Conservation (phyloP, 768 basidiomycete genomes). For the Saitozyma sp. region DNA sequence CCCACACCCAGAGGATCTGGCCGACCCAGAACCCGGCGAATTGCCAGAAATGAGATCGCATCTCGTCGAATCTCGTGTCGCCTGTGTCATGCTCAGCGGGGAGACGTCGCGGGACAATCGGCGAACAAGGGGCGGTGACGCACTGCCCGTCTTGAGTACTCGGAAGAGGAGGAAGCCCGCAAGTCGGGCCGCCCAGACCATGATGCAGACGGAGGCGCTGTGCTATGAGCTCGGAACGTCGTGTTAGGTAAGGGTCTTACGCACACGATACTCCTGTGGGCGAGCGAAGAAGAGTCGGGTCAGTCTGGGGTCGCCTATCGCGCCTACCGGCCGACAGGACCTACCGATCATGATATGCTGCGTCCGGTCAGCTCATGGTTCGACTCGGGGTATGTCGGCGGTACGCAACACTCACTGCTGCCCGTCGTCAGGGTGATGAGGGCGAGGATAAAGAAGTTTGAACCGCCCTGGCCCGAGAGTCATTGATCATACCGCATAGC, state of each 20-base stretch:
- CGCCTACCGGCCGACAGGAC: constrained; percentile 13
- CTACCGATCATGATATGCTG: constrained; percentile 59
- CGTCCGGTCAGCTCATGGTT: neutral
- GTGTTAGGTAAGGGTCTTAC: constrained; percentile 31
- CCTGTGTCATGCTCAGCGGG: constrained; percentile 10
- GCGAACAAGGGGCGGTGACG: constrained; percentile 7
- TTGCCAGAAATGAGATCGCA: constrained; percentile 66
- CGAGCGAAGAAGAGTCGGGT: neutral
- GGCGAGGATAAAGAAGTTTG: constrained; percentile 69
- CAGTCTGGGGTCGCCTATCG: neutral
- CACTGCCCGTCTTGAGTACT: constrained; percentile 66
- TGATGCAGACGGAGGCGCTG: constrained; percentile 58
- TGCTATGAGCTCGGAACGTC: neutral
- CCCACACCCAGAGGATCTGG: constrained; percentile 64
- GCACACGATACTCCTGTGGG: constrained; percentile 26
- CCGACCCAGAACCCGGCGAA: constrained; percentile 65
- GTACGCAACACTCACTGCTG: constrained; percentile 51
- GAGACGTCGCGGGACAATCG: neutral
- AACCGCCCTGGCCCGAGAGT: constrained; percentile 54
- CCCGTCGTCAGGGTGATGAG: constrained; percentile 65
- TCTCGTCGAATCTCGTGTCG: constrained; percentile 68
- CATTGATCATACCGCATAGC: neutral
- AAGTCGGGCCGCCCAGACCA: constrained; percentile 66
- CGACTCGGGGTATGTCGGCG: neutral
- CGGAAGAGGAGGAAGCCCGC: constrained; percentile 70